Conservation (phyloP, 1,284 basidiomycete species). For the Apiotrichum porosum region DNA sequence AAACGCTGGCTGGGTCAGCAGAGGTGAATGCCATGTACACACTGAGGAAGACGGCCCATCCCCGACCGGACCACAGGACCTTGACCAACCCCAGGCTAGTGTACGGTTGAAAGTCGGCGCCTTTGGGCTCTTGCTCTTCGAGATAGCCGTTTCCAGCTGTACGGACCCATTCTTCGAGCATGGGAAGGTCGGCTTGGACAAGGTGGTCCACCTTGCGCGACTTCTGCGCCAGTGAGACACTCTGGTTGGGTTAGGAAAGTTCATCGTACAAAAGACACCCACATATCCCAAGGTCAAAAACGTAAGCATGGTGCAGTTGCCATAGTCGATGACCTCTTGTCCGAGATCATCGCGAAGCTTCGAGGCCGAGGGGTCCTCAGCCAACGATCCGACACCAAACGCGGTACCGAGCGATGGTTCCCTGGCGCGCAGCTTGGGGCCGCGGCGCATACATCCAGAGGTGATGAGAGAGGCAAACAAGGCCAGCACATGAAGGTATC, state of each 20-base stretch:
- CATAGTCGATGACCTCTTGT: slow-evolving; percentile 39
- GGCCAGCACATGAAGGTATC: slow-evolving; percentile 4
- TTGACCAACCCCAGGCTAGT: slow-evolving; percentile 30
- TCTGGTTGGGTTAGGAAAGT: slow-evolving; percentile 20
- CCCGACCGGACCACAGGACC: slow-evolving; percentile 32
- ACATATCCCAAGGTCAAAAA: slow-evolving; percentile 42
- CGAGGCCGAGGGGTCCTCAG: slow-evolving; percentile 4
- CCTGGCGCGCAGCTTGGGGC: slow-evolving; percentile 33
- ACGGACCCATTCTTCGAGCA: slow-evolving; percentile 36
- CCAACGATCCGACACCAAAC: slow-evolving; percentile 33
- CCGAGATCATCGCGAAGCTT: slow-evolving; percentile 4
- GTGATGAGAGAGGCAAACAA: neutral
- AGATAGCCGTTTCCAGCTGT: slow-evolving; percentile 13
- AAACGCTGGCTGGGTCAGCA: slow-evolving; percentile 23
- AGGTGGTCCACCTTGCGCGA: slow-evolving; percentile 31
- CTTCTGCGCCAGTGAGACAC: slow-evolving; percentile 22
- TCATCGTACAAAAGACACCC: no score
- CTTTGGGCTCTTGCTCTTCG: neutral
- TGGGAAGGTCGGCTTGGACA: slow-evolving; percentile 34
- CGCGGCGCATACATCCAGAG: slow-evolving; percentile 36
- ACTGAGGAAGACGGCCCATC: slow-evolving; percentile 29
- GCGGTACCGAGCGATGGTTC: slow-evolving; percentile 33
- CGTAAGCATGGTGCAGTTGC: slow-evolving; percentile 37
- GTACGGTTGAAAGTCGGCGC: slow-evolving; percentile 12
- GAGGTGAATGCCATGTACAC: slow-evolving; percentile 2